Evolutionary conservation across 148 eudicot genomes (phyloP).

Genomic region (Camellia lanceoleosa): DNA sequence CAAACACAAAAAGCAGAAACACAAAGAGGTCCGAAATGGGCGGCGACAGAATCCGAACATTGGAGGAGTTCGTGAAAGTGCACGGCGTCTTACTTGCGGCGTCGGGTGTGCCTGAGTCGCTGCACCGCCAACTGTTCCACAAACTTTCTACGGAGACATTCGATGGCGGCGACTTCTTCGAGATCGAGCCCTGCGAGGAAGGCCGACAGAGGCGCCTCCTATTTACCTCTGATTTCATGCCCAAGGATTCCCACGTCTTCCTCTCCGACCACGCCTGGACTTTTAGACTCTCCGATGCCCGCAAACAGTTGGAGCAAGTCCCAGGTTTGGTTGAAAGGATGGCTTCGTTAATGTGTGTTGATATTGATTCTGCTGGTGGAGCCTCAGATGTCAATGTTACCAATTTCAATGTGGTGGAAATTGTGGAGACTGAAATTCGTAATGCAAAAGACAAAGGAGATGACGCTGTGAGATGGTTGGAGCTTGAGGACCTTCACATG

Average conservation of each 20-base stretch:
- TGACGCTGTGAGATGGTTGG: conserved; percentile 74
- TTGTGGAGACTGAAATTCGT: conserved; percentile 56
- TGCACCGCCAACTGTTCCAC: conserved; percentile 56
- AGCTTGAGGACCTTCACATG: conserved; percentile 79
- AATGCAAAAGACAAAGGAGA: conserved; percentile 44
- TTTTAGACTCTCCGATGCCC: conserved; percentile 84
- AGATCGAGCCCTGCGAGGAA: conserved; percentile 66
- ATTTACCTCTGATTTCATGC: conserved; percentile 36
- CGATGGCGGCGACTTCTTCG: conserved; percentile 80
- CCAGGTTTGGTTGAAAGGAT: conserved; percentile 96
- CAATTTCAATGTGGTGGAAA: conserved; percentile 37
- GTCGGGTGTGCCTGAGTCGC: conserved; percentile 58
- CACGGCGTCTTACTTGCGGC: conserved; percentile 70
- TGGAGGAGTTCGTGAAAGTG: conserved; percentile 62
- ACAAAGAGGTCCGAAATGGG: conserved; percentile 28
- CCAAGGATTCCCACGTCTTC: conserved; percentile 57
- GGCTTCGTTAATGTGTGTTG: conserved; percentile 94
- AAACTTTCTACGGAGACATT: conserved; percentile 72
- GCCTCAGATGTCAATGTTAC: conserved; percentile 31
- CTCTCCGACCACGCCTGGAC: conserved; percentile 97
- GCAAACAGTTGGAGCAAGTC: conserved; percentile 84
- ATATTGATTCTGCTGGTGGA: conserved; percentile 30
- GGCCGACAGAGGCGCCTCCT: conserved; percentile 74
- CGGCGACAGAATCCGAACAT: conserved; percentile 28
- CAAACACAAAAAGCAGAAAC: no score